Base-by-base conservation (phyloP, 2,329 filamentous ascomycete genomes). In the Chaetomium olivaceum region DNA sequence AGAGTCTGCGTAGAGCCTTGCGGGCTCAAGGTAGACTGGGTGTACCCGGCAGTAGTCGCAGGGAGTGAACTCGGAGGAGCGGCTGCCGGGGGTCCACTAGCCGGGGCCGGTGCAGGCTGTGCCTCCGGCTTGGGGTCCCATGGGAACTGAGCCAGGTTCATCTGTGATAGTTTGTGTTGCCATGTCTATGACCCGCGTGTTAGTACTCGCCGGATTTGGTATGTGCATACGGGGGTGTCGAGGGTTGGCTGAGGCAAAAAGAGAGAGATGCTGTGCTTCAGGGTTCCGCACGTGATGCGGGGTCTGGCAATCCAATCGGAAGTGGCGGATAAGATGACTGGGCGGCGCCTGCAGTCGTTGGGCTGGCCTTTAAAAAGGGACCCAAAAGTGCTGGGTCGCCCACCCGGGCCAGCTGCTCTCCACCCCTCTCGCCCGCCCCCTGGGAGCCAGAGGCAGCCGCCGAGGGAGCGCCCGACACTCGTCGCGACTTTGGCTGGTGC, bases 41-140 rank as follows among this genome's bases (percentile, higher is more conserved):
- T 74, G 71, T 76, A 79, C 68, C 63, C 70, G 56, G 71, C 59
- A 8, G 68, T 55, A 25, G 69, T 19, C 16, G 39, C 46, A 55
- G 74, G 66, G 67, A 71, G 70, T 21, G 73, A 69, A 52, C 66
- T 67, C 11, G 70, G 55, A 21, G 71, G 62, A 39, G 71, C 58
- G 11, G 65, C 61, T 25, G 65, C 48, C 5, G 68, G 56, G 65
- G 74, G 68, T 70, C 76, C 71, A 73, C 77, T 63, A 72, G 78
- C 59, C 70, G 77, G 77, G 64, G 80, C 75, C 65, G 57, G n/a
- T 2, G 77, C 73, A 72, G 82, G 74, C 73, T 81, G 73, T 71
- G 80, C 85, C 61, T 91, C 89, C 58, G 90, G 89, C 75, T 91
- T 89, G 52, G 95, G 94, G 76, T 99, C 95, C 95, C 95, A 99